Base-by-base conservation (phyloP, 768 basidiomycete genomes). In the Psilocybe cubensis region DNA sequence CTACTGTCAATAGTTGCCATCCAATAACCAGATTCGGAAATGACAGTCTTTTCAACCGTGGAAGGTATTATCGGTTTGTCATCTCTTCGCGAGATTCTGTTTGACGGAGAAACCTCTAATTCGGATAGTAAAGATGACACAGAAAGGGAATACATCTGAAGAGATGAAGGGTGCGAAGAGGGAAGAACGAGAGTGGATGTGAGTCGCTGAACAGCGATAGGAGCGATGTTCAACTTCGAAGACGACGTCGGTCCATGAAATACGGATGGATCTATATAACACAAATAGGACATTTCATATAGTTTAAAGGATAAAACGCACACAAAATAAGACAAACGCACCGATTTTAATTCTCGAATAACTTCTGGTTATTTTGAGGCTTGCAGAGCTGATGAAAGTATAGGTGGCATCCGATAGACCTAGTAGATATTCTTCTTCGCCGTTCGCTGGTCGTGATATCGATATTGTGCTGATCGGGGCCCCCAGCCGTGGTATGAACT, bases 131-230 rank as follows among this genome's bases (percentile, higher is more conserved):
- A 79, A 40, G 83, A 81, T 25, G 88, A 88, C 2, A 84, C 80
- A 7, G 80, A 71, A 1, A 90, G 90, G 17, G 92, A 89, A 74
- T 91, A 96, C 23, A 90, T 85, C 76, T 98, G 96, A 38, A 99
- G 78, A n/a, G 94, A 92, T 2, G 96, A 95, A 0, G 94, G 91
- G 67, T 99, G 96, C 0, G 95, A 96, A 2, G 96, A 94, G 0
- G 94, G 93, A 14, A 98, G 80, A 62, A 98, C 81, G 58, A 98
- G 76, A 4, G 92, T 86, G 27, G 87, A 83, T 3, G 93, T 88
- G 4, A 76, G 73, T 2, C 80, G 74, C 70, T 98, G 96, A 41
- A 91, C 78, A 5, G 91, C 88, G 24, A 97, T 82, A 12, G 93
- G 95, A 20, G 81, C 75, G 6, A 73, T 59, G 7, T 67, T 67